A percentile compares a stretch with the other conserved stretches of the same genome.
These are phyloP conservation scores for Monosporascus ibericus DNA, from an alignment of 2,329 filamentous ascomycete genomes.

Conservation along the genomic window DNA sequence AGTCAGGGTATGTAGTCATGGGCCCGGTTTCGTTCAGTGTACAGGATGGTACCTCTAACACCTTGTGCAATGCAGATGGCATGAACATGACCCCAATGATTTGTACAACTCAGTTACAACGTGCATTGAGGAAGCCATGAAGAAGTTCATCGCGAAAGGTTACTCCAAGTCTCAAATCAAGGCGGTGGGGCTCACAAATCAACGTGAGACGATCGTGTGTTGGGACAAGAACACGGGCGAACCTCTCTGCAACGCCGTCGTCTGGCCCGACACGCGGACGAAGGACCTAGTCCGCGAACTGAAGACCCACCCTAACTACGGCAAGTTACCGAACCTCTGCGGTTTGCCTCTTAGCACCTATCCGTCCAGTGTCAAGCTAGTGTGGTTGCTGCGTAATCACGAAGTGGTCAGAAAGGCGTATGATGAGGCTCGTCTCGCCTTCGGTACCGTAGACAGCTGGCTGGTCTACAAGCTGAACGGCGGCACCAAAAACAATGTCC, in stretches of 20 bases:
- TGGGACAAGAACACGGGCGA: slow-evolving; percentile 80
- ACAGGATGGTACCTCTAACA: slow-evolving; percentile 7
- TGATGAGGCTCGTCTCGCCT: slow-evolving; percentile 68
- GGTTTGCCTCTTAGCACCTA: slow-evolving; percentile 85
- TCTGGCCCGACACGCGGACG: slow-evolving; percentile 85
- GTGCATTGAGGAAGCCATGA: slow-evolving; percentile 73
- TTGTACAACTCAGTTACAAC: slow-evolving; percentile 68
- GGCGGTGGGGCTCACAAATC: slow-evolving; percentile 80
- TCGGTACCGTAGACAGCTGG: slow-evolving; percentile 87
- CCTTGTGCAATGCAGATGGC: slow-evolving; percentile 55
- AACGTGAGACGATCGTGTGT: slow-evolving; percentile 80
- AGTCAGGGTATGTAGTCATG: slow-evolving; percentile 63
- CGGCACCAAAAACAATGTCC: slow-evolving; percentile 55
- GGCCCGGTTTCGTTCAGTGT: slow-evolving; percentile 1
- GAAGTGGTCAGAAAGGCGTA: slow-evolving; percentile 67
- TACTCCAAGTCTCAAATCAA: slow-evolving; percentile 63
- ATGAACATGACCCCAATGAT: slow-evolving; percentile 79
- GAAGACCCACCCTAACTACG: slow-evolving; percentile 60
- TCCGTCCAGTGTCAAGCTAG: slow-evolving; percentile 76
- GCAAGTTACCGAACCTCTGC: slow-evolving; percentile 63
- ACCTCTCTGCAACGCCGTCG: slow-evolving; percentile 76
- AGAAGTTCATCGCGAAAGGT: slow-evolving; percentile 64
- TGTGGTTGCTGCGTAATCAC: slow-evolving; percentile 74
- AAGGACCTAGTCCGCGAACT: slow-evolving; percentile 67
- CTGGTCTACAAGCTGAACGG: slow-evolving; percentile 80